Percentiles rank a stretch among this genome's conserved stretches.
phyloP scores from a whole-genome alignment of 2,329 filamentous ascomycete species.

The Colletotrichum orchidophilum region DNA sequence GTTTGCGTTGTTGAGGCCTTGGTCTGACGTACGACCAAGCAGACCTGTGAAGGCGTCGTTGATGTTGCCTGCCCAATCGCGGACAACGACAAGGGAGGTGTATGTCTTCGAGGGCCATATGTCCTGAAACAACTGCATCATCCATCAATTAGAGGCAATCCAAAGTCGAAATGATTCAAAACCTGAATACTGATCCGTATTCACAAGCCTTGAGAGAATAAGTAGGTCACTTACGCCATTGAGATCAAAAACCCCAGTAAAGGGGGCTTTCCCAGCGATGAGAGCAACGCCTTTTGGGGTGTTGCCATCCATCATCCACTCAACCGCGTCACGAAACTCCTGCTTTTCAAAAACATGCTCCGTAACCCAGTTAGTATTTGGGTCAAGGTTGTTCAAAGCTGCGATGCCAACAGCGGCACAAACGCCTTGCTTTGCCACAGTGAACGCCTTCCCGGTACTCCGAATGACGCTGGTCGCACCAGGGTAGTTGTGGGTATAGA shows the following conservation, averaged over 20 bases:
- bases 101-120: neutral
- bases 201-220: neutral
- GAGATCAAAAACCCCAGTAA: neutral
- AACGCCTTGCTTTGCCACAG: neutral
- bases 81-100: neutral
- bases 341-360: neutral
- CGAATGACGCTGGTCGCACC: neutral
- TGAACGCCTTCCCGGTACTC: neutral
- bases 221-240: neutral
- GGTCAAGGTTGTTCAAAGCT: neutral
- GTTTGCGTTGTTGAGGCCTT: neutral
- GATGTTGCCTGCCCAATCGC: neutral
- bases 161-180: neutral
- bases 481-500: neutral
- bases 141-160: neutral
- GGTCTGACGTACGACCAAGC: neutral
- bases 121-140: neutral
- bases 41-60: neutral
- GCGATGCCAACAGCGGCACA: neutral
- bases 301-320: neutral
- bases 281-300: neutral
- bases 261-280: neutral
- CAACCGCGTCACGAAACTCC: neutral
- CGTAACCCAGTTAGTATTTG: neutral
- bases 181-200: too few relatives aligned